Evolutionary conservation across 2,329 filamentous ascomycete species (phyloP).

Genomic region (Fusarium brachygibbosum): DNA sequence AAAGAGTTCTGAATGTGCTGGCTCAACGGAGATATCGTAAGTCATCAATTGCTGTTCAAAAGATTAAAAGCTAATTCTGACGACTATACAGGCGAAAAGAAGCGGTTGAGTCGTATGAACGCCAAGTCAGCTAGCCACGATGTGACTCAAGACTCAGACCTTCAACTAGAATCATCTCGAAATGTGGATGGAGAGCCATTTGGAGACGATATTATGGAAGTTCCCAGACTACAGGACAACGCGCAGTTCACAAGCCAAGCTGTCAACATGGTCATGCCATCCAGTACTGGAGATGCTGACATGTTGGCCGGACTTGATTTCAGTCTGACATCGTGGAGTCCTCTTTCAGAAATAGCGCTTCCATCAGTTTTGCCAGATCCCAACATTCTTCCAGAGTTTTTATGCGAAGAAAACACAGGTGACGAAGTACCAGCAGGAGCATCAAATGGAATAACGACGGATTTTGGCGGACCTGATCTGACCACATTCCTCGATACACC

Average conservation of each 20-base stretch:
- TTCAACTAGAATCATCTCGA: not conserved
- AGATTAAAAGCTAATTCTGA: constrained; percentile 4
- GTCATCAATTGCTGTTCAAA: not conserved
- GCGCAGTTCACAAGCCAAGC: constrained; percentile 1
- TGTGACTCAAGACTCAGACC: constrained; percentile 1
- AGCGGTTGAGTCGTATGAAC: constrained; percentile 50
- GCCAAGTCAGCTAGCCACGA: constrained; percentile 26
- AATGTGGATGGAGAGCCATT: constrained; percentile 9
- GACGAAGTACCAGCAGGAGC: not conserved
- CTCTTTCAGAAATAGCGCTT: constrained; percentile 36
- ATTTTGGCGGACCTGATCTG: constrained; percentile 20
- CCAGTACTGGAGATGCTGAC: constrained; percentile 23
- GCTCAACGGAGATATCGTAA: constrained; percentile 67
- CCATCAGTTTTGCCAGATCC: constrained; percentile 36
- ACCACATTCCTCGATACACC: constrained; percentile 40
- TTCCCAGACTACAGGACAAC: not conserved
- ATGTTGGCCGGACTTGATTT: constrained; percentile 44
- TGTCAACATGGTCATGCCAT: constrained; percentile 6
- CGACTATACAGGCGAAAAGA: constrained; percentile 51
- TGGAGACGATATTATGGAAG: constrained; percentile 22
- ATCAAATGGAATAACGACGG: constrained; percentile 3
- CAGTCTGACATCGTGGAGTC: constrained; percentile 43
- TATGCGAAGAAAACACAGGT: constrained; percentile 21
- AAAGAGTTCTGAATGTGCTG: constrained; percentile 66
- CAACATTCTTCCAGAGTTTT: constrained; percentile 18